Evolutionary conservation across 1,284 basidiomycete species (phyloP).

Genomic region (Farysia itapuensis): DNA sequence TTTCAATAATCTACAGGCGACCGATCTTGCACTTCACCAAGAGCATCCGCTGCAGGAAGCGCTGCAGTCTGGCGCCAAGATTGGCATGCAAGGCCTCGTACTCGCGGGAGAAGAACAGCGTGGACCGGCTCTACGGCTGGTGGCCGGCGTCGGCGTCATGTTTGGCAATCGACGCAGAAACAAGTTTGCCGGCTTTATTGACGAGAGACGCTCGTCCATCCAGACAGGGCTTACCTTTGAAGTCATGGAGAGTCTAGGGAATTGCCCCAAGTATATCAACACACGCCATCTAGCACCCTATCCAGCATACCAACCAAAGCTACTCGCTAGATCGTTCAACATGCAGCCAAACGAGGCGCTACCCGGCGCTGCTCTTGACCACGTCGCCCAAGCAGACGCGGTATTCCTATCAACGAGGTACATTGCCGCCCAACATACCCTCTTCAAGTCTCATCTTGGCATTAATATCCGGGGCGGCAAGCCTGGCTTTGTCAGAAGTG

Average conservation of each 20-base stretch:
- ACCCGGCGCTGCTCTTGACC: conserved; percentile 7
- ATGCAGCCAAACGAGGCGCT: conserved; percentile 2
- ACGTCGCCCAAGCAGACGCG: conserved; percentile 19
- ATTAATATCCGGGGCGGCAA: conserved; percentile 33
- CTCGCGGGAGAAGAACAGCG: conserved; percentile 4
- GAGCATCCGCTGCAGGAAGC: conserved; percentile 17
- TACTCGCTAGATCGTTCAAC: conserved; percentile 9
- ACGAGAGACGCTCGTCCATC: conserved; percentile 11
- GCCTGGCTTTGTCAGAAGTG: conserved; percentile 16
- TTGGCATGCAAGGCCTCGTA: conserved; percentile 16
- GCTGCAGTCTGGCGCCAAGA: conserved; percentile 14
- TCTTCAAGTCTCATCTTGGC: conserved; percentile 30
- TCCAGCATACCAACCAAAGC: conserved; percentile 2
- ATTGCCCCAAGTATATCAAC: conserved; percentile 35
- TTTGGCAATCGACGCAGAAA: conserved; percentile 26
- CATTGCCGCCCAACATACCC: conserved; percentile 8
- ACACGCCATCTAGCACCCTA: conserved; percentile 8
- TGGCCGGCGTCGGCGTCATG: conserved; percentile 26
- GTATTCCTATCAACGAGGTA: conserved; percentile 21
- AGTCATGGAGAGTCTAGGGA: conserved; percentile 25
- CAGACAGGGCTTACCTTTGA: conserved; percentile 10
- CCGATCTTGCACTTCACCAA: conserved; percentile 11
- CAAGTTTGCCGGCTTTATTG: conserved; percentile 25
- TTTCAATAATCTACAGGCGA: conserved; percentile 12
- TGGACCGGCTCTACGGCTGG: conserved; percentile 17